Evolutionary conservation across 106 monocot genomes (phyloP), one percentile per base, ranked within the genome.

Genomic region (Dioscorea dumetorum): DNA sequence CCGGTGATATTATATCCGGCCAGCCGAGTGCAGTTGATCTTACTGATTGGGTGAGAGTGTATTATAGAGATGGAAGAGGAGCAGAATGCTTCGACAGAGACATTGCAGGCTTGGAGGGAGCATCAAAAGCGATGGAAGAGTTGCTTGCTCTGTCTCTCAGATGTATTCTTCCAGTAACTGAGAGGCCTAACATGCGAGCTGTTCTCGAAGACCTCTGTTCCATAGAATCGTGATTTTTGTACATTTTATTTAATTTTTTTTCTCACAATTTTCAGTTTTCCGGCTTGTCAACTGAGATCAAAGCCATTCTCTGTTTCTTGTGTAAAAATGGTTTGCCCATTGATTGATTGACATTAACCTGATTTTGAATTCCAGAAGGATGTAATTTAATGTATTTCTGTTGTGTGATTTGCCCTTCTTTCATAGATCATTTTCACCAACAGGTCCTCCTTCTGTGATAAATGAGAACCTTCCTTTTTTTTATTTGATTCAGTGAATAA

Each of bases 1-100:
- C 93, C n/a, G 93, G 89, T 8, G 93, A 93, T 70, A 88, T 93
- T 20, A 88, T 93, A 22, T 89, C 93, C 5, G 93, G 93, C 58
- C 88, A 86, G 68, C 76, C 82, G 3, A 88, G 93, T n/a, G 88
- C 88, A 0, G 86, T 93, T 17, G 93, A 93, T 77, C 83, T 93
- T 11, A 81, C 88, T 5, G 93, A 93, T 66, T 93, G 93, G 93
- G 93, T 89, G 17, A 78, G 84, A 23, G 70, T 84, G 86, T 88
- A 83, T 68, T 74, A 69, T 14, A 76, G 83, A 57, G 89, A 93
- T 49, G 93, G 93, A 0, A 75, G 93, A 3, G 83, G 80, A 53
- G 63, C 72, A 5, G 93, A 93, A 49, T 93, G 93, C 74, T 93
- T 93, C 23, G 93, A 93, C 49, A 56, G 74, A 58, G 83, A 86